Evolutionary conservation across 2,329 filamentous ascomycete genomes (phyloP), one percentile per base, ranked within the genome.

Genomic region (Ambrosiella cleistominuta): DNA sequence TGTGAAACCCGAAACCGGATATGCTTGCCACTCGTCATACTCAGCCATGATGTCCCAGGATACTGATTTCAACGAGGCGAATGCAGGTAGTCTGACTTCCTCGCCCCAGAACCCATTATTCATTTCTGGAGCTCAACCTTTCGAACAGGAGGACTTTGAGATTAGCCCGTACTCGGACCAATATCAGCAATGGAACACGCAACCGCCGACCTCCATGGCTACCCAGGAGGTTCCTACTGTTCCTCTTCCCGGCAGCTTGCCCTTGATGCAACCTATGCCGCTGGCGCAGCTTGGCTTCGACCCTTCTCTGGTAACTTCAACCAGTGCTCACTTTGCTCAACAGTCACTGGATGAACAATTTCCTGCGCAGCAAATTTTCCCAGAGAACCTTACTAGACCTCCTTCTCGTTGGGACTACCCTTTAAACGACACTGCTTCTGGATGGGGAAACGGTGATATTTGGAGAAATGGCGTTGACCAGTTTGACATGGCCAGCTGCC

Each of bases 61-160:
- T 27, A 2, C 15, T 11, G 47, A 36, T 8, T 51, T 51, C 27
- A 35, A 51, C 13, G 5, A 15, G 12, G 27, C 19, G 6, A 17
- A 13, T 15, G n/a, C 19, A 3, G 47, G 11, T 35, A 51, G 47
- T 19, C 27, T 36, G 47, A 51, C 47, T 9, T 36, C 47, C 17
- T 51, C 47, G n/a, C 47, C 47, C 17, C 47, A 51, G 8, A 7
- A 35, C 47, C 47, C 47, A 9, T 51, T 51, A 15, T 51, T 51
- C 13, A n/a, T 51, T 11, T 27, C 15, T 7, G 17, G 13, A 15
- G 5, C 47, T 9, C n/a, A 19, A 7, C 15, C 12, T 3, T 55
- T 56, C 7, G 40, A 57, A 17, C 42, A 51, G 27, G 19, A 57
- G 35, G 55, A 57, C 44, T 57, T 57, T 19, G 44, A 57, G 12